Conservation (phyloP, 1,139 yeast genomes). For the Yamadazyma songkhlaensis region DNA sequence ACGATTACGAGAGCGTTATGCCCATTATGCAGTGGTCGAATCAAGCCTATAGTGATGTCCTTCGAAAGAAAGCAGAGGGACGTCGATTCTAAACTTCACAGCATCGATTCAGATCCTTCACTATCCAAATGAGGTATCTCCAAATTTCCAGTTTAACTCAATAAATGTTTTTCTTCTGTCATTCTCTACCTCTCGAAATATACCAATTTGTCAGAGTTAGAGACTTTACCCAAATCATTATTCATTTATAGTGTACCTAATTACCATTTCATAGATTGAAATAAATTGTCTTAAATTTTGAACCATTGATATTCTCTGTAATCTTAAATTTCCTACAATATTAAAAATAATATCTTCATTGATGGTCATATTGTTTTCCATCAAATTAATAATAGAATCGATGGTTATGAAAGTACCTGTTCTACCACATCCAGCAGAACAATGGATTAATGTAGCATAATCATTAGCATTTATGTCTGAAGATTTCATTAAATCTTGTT, state of each 20-base stretch:
- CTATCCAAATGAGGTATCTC: no score
- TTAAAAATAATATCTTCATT: conserved; percentile 38
- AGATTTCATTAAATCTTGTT: conserved; percentile 25
- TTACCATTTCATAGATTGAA: conserved; percentile 59
- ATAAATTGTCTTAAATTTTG: conserved; percentile 74
- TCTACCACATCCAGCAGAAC: conserved; percentile 92
- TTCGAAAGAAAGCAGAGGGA: no score
- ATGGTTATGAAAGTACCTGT: conserved; percentile 83
- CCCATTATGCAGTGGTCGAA: no score
- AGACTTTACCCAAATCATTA: not conserved
- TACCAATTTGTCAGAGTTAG: no score
- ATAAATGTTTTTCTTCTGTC: no score
- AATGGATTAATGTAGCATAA: conserved; percentile 65
- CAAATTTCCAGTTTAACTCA: no score
- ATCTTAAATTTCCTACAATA: conserved; percentile 59
- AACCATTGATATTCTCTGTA: conserved; percentile 80
- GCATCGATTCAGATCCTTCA: no score
- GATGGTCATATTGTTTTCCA: conserved; percentile 10
- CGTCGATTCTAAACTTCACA: no score
- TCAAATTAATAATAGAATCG: conserved; percentile 55
- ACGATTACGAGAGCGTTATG: no score
- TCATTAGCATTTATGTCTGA: conserved; percentile 11
- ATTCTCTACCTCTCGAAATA: no score
- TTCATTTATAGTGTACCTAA: conserved; percentile 17
- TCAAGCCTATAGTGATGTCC: no score